Percentiles rank a stretch among this genome's conserved stretches.
Evolutionary conservation across 768 basidiomycete genomes (phyloP).

Genomic region (Sarcodon sp.): DNA sequence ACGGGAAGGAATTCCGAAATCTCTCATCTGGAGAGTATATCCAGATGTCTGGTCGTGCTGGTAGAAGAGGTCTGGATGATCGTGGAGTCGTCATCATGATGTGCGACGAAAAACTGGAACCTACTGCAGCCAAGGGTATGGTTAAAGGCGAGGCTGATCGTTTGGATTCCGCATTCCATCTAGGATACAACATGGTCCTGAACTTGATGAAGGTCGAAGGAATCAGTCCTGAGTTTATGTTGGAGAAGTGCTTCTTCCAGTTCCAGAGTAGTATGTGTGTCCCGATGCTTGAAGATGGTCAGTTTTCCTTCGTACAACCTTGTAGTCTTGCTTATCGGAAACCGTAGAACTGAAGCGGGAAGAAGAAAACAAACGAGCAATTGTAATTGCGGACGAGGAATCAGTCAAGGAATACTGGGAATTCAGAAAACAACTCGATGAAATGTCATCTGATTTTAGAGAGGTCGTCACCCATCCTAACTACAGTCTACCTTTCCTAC

Average conservation of each 20-base stretch:
- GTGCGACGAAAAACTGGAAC: slow-evolving; percentile 97
- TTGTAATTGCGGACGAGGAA: slow-evolving; percentile 74
- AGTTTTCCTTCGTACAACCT: slow-evolving; percentile 12
- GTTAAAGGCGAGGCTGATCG: slow-evolving; percentile 97
- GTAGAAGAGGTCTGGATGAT: slow-evolving; percentile 92
- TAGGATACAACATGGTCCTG: slow-evolving; percentile 98
- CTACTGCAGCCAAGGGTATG: slow-evolving; percentile 86
- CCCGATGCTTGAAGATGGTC: slow-evolving; percentile 74
- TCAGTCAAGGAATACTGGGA: slow-evolving; percentile 87
- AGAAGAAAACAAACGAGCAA: slow-evolving; percentile 49
- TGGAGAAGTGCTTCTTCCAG: slow-evolving; percentile 96
- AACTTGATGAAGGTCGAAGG: slow-evolving; percentile 99
- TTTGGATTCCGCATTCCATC: slow-evolving; percentile 94
- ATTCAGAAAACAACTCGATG: slow-evolving; percentile 83
- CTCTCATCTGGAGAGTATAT: slow-evolving; percentile 95
- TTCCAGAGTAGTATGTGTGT: slow-evolving; percentile 94
- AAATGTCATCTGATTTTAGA: slow-evolving; percentile 78
- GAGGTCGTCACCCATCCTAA: slow-evolving; percentile 92
- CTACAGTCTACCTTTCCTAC: slow-evolving; percentile 90
- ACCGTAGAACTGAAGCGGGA: slow-evolving; percentile 58
- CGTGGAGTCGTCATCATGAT: slow-evolving; percentile 99
- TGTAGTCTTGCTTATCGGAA: background rate
- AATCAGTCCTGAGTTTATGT: slow-evolving; percentile 96
- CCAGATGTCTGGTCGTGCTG: slow-evolving; percentile 98
- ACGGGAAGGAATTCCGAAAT: slow-evolving; percentile 89